These are phyloP conservation scores for Colletotrichum sp. DNA, from an alignment of 2,329 filamentous ascomycete genomes.

Conservation along the genomic window DNA sequence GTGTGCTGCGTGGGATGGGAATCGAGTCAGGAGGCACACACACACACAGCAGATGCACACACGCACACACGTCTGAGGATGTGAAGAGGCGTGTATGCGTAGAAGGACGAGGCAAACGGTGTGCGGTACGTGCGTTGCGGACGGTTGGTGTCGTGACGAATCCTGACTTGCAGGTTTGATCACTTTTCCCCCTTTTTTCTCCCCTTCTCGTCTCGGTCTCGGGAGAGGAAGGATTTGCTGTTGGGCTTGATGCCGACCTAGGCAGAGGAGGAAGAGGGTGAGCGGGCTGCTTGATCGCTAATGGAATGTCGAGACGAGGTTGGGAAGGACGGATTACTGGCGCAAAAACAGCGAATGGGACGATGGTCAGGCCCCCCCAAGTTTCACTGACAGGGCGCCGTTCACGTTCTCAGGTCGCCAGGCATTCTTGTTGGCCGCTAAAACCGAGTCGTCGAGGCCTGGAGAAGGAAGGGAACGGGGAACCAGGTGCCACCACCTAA, in stretches of 20 bases:
- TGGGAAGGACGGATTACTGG: not conserved
- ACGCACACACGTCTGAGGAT: not conserved
- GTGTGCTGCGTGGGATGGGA: not conserved
- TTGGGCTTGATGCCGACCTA: not conserved
- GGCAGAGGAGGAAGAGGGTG: not conserved
- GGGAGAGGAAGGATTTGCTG: not conserved
- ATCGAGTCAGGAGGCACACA: not conserved
- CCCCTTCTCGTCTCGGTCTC: not conserved
- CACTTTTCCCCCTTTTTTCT: not conserved
- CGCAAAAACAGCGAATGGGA: not conserved
- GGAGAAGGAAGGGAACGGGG: not conserved
- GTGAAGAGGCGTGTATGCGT: not conserved
- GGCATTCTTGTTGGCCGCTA: not conserved
- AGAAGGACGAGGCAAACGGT: not conserved
- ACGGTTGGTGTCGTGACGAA: not conserved
- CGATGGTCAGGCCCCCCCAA: not conserved
- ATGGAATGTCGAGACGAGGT: conserved; percentile 18
- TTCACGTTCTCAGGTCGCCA: not conserved
- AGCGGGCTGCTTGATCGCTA: conserved; percentile 1
- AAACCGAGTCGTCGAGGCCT: not conserved
- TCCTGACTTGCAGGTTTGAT: not conserved
- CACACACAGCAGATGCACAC: not conserved
- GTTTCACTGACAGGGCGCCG: conserved; percentile 1
- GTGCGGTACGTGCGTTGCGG: not conserved
- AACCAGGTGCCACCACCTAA: not conserved